phyloP scores from a whole-genome alignment of 371 early-diverging fungal genomes.

The Thermomucor indicae-seudaticae region DNA sequence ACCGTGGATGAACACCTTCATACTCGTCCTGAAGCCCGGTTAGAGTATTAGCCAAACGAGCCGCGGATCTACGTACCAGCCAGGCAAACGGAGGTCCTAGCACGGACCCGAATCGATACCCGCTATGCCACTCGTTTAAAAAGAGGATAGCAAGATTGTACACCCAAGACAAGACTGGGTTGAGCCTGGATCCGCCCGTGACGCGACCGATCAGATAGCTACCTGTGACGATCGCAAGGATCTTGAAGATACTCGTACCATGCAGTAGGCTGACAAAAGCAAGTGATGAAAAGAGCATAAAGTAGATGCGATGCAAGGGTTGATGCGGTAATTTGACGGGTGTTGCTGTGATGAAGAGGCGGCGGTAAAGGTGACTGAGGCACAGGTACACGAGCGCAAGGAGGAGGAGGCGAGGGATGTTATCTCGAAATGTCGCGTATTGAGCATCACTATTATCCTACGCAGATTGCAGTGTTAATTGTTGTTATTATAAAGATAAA shows the following conservation, averaged over 20 bases:
- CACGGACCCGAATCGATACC: conserved; percentile 59
- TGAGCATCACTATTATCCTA: conserved; percentile 87
- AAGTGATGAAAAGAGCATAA: conserved; percentile 59
- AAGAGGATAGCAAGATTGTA: conserved; percentile 77
- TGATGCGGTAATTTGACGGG: conserved; percentile 23
- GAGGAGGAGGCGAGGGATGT: conserved; percentile 59
- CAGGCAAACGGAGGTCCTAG: conserved; percentile 58
- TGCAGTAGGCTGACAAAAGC: conserved; percentile 53
- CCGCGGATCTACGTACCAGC: conserved; percentile 64
- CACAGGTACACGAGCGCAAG: conserved; percentile 48
- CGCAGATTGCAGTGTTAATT: not conserved
- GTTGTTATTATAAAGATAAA: not conserved
- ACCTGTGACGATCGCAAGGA: conserved; percentile 50
- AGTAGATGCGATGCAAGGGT: conserved; percentile 30
- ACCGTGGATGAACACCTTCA: conserved; percentile 66
- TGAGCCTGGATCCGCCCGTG: conserved; percentile 46
- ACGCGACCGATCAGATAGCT: conserved; percentile 65
- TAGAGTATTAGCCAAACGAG: not conserved
- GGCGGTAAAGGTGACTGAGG: conserved; percentile 42
- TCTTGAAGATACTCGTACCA: conserved; percentile 65
- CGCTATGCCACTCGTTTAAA: conserved; percentile 65
- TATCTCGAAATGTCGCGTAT: conserved; percentile 74
- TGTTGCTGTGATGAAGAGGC: conserved; percentile 3
- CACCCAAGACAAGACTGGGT: conserved; percentile 73
- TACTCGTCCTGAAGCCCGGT: conserved; percentile 44